Evolutionary conservation across 371 early-diverging fungal species (phyloP), one percentile per base, ranked within the genome.

Genomic region (Rhizomucor miehei): DNA sequence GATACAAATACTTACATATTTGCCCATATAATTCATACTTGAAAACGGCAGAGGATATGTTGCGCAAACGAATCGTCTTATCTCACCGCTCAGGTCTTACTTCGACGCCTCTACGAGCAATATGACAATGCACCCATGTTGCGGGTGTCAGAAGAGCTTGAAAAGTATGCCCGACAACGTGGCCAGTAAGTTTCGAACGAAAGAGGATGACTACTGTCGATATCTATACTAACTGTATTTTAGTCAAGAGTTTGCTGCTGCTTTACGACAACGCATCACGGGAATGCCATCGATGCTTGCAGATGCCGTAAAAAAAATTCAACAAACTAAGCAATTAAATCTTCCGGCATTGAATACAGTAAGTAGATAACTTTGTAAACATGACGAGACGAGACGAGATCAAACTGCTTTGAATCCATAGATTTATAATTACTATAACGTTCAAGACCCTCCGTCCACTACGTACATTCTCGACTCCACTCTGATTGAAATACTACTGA

Each of bases 11-110:
- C 19, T 6, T 24, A 36, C 16, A 24, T 14, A 0, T 12, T 25
- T 11, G 12, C 35, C 9, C 9, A 10, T 38, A 9, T 9, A 38
- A 38, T 38, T 9, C 38, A 14, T 24, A 10, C 24, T 24, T 13
- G 25, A 19, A 23, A 24, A 24, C 47, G 16, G n/a, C 67, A 85
- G 85, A 70, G 77, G 60, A 69, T 85, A 0, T 85, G 82, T 39
- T 84, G 85, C 59, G 85, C 80, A 54, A 73, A 79, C 58, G 84
- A 89, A 59, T 84, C 86, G 41, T 84, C 82, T 0, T 89, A 89
- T 48, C 60, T 89, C 29, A 77, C 81, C 44, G 79, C 86, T 4
- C 87, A 85, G 51, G 71, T 82, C 10, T 52, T 88, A 16, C 56
- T 89, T 12, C 61, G 70, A 51, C 60, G 74, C 14, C 70, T 86